Evolutionary conservation across 305 asterid species (phyloP), one percentile per base, ranked within the genome.

Genomic region (Salvia sclarea): DNA sequence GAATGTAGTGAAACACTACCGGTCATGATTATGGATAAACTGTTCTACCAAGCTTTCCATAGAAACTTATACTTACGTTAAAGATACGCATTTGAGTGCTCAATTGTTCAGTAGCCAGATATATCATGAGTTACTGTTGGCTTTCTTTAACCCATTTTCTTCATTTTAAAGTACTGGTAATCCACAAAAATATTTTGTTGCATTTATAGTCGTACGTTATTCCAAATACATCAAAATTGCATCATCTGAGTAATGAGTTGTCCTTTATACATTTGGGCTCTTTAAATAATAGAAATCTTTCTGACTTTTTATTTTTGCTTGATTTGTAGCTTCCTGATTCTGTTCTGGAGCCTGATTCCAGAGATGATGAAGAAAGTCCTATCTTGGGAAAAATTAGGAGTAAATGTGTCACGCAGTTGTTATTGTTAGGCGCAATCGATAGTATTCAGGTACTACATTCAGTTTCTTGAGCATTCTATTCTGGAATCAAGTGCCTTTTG

Each of bases 321-420:
- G 59, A 50, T 73, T 65, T 75, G 71, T 76, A 95, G 99, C 70
- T 82, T 75, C 81, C 88, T 60, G 91, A 77, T 66, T 63, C 80
- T 56, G 25, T 64, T 63, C 16, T 61, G 80, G 96, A 85, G 75
- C 75, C 85, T 61, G 97, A 78, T 76, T 80, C 80, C 60, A 77
- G 81, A 80, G 88, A 89, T 54, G 96, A 81, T 76, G 95, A 81
- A 69, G 96, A 92, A 84, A 88, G 89, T 85, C 87, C 88, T 31
- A 55, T 83, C 30, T 58, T 89, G 80, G 90, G 83, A 80, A 82
- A 82, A 71, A 86, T 95, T 66, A 79, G 99, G 87, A 88, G 97
- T 85, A 95, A 95, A 86, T 92, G 99, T 75, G 83, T 95, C 70
- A 92, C 98, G 3, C 99, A 95, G 79, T 80, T 95, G 80, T 78